Base-by-base conservation (phyloP, 2,329 filamentous ascomycete genomes). In the Eutypella sp. region DNA sequence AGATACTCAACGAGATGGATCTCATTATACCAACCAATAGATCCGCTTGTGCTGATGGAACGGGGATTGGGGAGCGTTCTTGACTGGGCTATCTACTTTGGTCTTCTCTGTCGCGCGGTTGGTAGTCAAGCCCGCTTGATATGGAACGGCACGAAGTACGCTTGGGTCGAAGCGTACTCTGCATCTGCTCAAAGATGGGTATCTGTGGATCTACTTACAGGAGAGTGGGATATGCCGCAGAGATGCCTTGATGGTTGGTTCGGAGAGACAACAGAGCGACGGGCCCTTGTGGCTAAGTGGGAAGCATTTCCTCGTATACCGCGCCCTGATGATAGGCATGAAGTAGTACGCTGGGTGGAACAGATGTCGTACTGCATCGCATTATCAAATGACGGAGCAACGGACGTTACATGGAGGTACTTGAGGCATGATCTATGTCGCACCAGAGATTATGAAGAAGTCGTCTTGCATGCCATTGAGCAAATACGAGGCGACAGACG, bases 71-170 rank as follows among this genome's bases (percentile, higher is more conserved):
- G 13, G 25, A 95, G 93, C 56, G 86, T 86, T 50, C 93, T 93
- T 50, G 93, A 99, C 71, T 97, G 93, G 90, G 90, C 89, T 55
- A 97, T 96, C 70, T 96, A 91, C 75, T 99, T 99, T 71, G 92
- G 86, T 70, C 97, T 97, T 93, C 78, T 99, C 43, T 97, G 92
- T 73, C 82, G 92, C 49, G 93, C 93, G 4, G 82, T 97, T 13
- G 92, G 92, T 41, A 88, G 87, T 49, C 81, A 92, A 50, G 90
- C 96, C 20, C 82, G 93, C 60, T 99, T 93, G 93, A 87, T 99
- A 10, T 99, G 93, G 93, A 97, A 97, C 57, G 85, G 87, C 24
- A 93, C 97, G 67, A 93, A 97, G 65, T 89, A 96, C 61, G 89
- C 96, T 22, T 99, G 93, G 93, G 96, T 91, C 1, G 93, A 97